Conservation (phyloP, 805 yeast genomes). For the Candida tallmaniae region DNA sequence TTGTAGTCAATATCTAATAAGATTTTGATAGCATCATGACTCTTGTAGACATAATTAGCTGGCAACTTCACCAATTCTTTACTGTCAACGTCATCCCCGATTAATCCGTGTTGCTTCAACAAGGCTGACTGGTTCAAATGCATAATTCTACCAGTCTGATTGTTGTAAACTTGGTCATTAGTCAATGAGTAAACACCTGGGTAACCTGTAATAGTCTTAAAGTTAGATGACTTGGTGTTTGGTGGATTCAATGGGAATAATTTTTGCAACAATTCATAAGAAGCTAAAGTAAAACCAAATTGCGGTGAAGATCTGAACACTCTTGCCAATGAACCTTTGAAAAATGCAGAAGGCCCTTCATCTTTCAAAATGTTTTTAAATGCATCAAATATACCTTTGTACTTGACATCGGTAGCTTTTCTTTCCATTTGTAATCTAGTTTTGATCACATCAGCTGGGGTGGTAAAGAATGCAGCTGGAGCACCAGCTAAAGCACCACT, state of each 20-base stretch:
- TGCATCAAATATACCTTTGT: conserved; percentile 76
- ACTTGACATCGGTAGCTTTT: conserved; percentile 69
- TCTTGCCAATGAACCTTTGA: conserved; percentile 96
- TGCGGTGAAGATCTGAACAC: conserved; percentile 95
- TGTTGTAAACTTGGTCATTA: conserved; percentile 41
- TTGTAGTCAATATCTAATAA: conserved; percentile 61
- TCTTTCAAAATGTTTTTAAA: conserved; percentile 67
- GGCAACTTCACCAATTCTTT: conserved; percentile 40
- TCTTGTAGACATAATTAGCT: conserved; percentile 47
- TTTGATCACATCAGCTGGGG: conserved; percentile 96
- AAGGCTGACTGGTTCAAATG: conserved; percentile 35
- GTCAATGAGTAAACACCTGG: conserved; percentile 44
- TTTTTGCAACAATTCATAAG: conserved; percentile 85
- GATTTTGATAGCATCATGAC: conserved; percentile 56
- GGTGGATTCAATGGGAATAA: conserved; percentile 65
- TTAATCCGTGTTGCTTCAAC: conserved; percentile 26
- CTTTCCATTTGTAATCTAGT: conserved; percentile 89
- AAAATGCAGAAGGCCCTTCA: conserved; percentile 83
- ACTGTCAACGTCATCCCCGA: conserved; percentile 30
- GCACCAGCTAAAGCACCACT: conserved; percentile 97
- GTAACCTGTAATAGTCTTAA: conserved; percentile 40
- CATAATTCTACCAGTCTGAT: conserved; percentile 34
- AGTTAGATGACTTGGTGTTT: conserved; percentile 38
- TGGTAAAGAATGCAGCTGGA: conserved; percentile 95
- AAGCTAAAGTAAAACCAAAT: conserved; percentile 96